Evolutionary conservation across 2,329 filamentous ascomycete species (phyloP), one percentile per base, ranked within the genome.

Genomic region (Lachnellula subtilissima): DNA sequence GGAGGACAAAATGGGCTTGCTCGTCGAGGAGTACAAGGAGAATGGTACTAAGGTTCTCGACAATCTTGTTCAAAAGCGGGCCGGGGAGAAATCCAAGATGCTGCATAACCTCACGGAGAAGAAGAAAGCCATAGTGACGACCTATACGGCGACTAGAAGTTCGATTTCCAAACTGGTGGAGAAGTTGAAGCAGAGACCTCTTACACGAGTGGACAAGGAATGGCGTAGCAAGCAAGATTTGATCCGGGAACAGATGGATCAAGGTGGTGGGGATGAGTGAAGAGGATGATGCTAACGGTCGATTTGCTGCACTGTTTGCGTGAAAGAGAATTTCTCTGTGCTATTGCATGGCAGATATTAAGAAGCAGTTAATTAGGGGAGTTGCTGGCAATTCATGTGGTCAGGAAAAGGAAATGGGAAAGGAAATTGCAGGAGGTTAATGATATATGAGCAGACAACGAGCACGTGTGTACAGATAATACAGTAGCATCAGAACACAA

Each of bases 1-100:
- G 54, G 68, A 71, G 52, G 64, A 68, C 52, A 59, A 54, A 7
- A 64, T 69, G 53, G 61, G 50, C 5, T 56, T 67, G 14, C 50
- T 70, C 14, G 61, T 66, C 5, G 48, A 59, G 5, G 64, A 70
- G 48, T 71, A 70, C 51, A 45, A 61, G 28, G 59, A 64, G 22
- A 68, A 67, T 25, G 67, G 66, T 6, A 53, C 35, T 1, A 64
- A 63, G 48, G 58, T 69, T 14, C 52, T 69, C 1, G 49, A 64
- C 8, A 55, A 53, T 6, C 40, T 66, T 1, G 48, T 40, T n/a
- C 11, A 57, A 22, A 60, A 61, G 49, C 61, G 64, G 40, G 54
- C 37, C 22, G 22, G 54, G 11, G 53, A 65, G 43, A 65, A 55
- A 51, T 48, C 42, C 2, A 50, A 32, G 6, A 64, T 68, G 15